Conservation (phyloP, 768 basidiomycete genomes). For the Leccinum broughii region DNA sequence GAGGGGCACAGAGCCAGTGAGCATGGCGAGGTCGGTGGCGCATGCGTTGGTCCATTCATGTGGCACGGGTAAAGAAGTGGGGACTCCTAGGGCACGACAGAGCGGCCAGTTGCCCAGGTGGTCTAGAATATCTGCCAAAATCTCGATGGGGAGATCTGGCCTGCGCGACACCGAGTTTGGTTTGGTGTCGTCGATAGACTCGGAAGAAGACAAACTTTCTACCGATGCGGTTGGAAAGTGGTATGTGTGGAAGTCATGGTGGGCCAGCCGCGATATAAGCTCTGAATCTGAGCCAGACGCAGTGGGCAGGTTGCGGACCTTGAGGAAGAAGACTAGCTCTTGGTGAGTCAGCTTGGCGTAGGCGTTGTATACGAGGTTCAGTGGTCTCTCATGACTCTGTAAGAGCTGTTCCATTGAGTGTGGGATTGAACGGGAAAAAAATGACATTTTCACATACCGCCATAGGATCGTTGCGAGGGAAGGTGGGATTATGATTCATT, state of each 20-base stretch:
- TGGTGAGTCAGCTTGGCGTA: slow-evolving; percentile 66
- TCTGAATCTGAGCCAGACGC: slow-evolving; percentile 56
- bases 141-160: slow-evolving; percentile 72
- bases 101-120: slow-evolving; percentile 86
- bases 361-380: slow-evolving; percentile 58
- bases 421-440: slow-evolving; percentile 9
- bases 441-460: slow-evolving; percentile 36
- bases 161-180: slow-evolving; percentile 33
- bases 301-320: slow-evolving; percentile 67
- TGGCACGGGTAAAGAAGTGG: slow-evolving; percentile 65
- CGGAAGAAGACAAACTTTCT: slow-evolving; percentile 30
- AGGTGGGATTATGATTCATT: slow-evolving; percentile 4
- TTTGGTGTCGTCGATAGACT: slow-evolving; percentile 19
- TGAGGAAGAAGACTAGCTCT: slow-evolving; percentile 75
- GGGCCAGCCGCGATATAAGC: slow-evolving; percentile 69
- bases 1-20: slow-evolving; percentile 58
- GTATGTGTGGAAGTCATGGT: slow-evolving; percentile 75
- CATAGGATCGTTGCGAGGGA: slow-evolving; percentile 28
- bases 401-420: slow-evolving; percentile 17
- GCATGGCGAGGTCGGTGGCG: slow-evolving; percentile 67
- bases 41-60: slow-evolving; percentile 73
- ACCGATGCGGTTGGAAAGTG: slow-evolving; percentile 45
- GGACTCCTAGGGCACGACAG: slow-evolving; percentile 71
- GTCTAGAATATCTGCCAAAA: slow-evolving; percentile 75
- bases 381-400: slow-evolving; percentile 29